These are phyloP conservation scores for Ehretia macrophylla DNA, from an alignment of 257 asterid species.

Conservation along the genomic window DNA sequence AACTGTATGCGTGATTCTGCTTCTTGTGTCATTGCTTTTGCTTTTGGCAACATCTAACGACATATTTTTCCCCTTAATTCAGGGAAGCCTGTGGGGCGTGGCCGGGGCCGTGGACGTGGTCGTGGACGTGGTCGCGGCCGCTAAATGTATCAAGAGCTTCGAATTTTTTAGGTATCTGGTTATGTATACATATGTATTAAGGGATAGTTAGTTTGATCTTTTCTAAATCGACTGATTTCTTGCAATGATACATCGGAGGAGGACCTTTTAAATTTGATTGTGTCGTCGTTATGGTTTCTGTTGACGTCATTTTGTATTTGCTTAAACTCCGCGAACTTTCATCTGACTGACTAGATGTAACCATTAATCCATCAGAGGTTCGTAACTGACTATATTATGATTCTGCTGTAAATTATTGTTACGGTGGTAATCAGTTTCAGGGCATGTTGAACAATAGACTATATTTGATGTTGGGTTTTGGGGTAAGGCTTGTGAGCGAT, in stretches of 20 bases:
- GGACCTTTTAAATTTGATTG: background rate
- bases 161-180: slow-evolving; percentile 33
- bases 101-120: slow-evolving; percentile 85
- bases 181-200: slow-evolving; percentile 39
- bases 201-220: slow-evolving; percentile 4
- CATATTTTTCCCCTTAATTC: slow-evolving; percentile 12
- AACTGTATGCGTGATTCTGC: background rate
- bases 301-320: no score
- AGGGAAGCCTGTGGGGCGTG: slow-evolving; percentile 84
- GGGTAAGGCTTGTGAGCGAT: no score
- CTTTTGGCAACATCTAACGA: background rate
- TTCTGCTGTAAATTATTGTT: no score
- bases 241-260: background rate
- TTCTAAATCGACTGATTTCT: background rate
- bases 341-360: no score
- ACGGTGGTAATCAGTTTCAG: no score
- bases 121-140: slow-evolving; percentile 72
- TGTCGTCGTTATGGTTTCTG: no score
- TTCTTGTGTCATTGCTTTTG: background rate
- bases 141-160: slow-evolving; percentile 24
- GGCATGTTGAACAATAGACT: no score
- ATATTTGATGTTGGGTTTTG: no score
- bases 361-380: no score
- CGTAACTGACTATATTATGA: no score
- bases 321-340: no score